Percentiles rank a stretch among this genome's conserved stretches.
phyloP scores from a whole-genome alignment of 2,329 filamentous ascomycete genomes.

The Xylaria sp. region DNA sequence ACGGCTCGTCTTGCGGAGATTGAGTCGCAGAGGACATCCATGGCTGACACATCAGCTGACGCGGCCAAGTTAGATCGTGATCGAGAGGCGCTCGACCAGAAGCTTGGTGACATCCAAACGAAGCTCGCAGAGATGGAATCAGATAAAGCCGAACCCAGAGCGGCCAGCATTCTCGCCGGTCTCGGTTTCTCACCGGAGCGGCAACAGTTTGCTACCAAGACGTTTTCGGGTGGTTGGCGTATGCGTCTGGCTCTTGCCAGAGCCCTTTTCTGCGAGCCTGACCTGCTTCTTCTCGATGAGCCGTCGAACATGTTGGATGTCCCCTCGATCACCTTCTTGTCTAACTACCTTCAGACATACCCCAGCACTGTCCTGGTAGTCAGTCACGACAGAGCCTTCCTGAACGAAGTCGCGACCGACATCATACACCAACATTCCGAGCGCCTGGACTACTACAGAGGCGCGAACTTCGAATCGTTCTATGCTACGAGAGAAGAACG shows the following conservation, averaged over 20 bases:
- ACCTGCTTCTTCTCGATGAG: slow-evolving; percentile 95
- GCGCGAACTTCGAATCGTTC: slow-evolving; percentile 96
- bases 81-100: slow-evolving; percentile 88
- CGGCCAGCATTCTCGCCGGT: slow-evolving; percentile 95
- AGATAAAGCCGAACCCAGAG: slow-evolving; percentile 95
- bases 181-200: slow-evolving; percentile 94
- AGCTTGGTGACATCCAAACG: slow-evolving; percentile 87
- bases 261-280: slow-evolving; percentile 97
- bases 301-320: slow-evolving; percentile 99
- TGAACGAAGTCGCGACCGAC: slow-evolving; percentile 99
- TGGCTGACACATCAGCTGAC: slow-evolving; percentile 93
- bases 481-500: slow-evolving; percentile 98
- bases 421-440: slow-evolving; percentile 99
- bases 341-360: slow-evolving; percentile 92
- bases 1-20: slow-evolving; percentile 77
- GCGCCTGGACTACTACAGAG: slow-evolving; percentile 97
- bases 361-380: slow-evolving; percentile 96
- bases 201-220: slow-evolving; percentile 93
- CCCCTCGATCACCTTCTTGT: slow-evolving; percentile 98
- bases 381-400: slow-evolving; percentile 97
- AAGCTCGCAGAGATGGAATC: slow-evolving; percentile 99
- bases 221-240: slow-evolving; percentile 99
- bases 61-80: slow-evolving; percentile 86
- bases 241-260: slow-evolving; percentile 96
- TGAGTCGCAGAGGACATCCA: slow-evolving; percentile 77